Conservation (phyloP, 2,329 filamentous ascomycete species). For the Ceratocystis papillata region DNA sequence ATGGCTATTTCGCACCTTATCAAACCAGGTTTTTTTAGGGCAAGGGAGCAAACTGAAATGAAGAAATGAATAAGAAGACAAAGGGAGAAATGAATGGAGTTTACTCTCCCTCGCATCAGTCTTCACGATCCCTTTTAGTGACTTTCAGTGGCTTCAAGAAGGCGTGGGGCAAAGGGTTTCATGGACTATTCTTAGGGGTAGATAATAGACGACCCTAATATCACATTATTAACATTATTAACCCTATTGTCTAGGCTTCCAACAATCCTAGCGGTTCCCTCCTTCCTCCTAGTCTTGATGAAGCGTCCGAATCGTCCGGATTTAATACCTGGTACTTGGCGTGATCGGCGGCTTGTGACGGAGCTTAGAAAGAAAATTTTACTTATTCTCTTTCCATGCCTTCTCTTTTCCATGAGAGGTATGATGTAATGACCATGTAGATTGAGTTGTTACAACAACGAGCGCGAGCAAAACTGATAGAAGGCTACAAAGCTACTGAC, state of each 20-base stretch:
- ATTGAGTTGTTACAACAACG: too few species aligned
- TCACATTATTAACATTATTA: background rate
- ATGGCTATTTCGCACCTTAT: background rate
- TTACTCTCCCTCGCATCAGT: background rate
- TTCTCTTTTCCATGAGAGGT: too few species aligned
- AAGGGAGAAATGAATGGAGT: background rate
- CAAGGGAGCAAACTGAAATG: background rate
- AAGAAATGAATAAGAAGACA: background rate
- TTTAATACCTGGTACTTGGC: background rate
- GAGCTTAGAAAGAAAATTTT: background rate
- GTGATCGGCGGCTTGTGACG: background rate
- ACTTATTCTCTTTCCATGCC: background rate
- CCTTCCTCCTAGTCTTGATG: background rate
- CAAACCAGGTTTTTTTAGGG: background rate
- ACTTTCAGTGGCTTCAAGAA: background rate
- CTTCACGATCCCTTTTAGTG: slow-evolving; percentile 9
- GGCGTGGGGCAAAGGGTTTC: slow-evolving; percentile 11
- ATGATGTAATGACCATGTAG: too few species aligned
- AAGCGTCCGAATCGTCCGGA: background rate
- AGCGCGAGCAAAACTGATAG: too few species aligned
- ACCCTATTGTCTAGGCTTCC: background rate
- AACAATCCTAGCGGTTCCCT: background rate
- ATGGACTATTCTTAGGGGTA: slow-evolving; percentile 6
- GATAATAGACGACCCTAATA: background rate
- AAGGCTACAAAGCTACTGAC: too few species aligned